Percentiles rank a stretch among this genome's conserved stretches.
Evolutionary conservation across 257 asterid genomes (phyloP).

Genomic region (Gardenia jasminoides): DNA sequence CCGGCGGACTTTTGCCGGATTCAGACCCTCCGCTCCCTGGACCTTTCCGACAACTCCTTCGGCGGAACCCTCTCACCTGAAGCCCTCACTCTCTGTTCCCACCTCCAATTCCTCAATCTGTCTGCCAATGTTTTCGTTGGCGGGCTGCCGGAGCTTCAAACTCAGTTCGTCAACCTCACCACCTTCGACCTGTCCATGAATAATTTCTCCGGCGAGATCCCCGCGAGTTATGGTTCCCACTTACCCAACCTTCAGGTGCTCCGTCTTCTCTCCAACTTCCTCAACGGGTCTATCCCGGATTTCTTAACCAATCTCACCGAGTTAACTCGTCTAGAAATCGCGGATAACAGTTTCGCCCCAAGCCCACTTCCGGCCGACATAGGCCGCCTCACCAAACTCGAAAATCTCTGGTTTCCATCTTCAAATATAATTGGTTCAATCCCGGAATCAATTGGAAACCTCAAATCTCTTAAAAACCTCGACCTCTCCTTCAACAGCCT

Average conservation of each 20-base stretch:
- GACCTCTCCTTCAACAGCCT: conserved; percentile 58
- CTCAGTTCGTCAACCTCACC: conserved; percentile 44
- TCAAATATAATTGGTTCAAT: conserved; percentile 52
- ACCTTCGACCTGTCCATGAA: conserved; percentile 47
- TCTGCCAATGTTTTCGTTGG: conserved; percentile 63
- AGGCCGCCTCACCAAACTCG: conserved; percentile 61
- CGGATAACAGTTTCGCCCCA: conserved; percentile 45
- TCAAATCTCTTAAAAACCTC: conserved; percentile 40
- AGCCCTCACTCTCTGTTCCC: conserved; percentile 55
- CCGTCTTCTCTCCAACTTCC: conserved; percentile 42
- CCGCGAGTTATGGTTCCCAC: conserved; percentile 46
- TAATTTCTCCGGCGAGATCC: conserved; percentile 71
- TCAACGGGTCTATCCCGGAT: conserved; percentile 71
- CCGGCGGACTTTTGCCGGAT: conserved; percentile 79
- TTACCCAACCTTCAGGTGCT: conserved; percentile 50
- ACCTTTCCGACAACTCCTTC: conserved; percentile 47
- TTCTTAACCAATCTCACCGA: conserved; percentile 54
- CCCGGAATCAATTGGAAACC: conserved; percentile 59
- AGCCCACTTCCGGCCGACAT: conserved; percentile 54
- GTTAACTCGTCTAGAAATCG: conserved; percentile 50
- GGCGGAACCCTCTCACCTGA: conserved; percentile 41
- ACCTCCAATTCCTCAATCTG: conserved; percentile 41
- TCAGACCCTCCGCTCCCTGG: conserved; percentile 46
- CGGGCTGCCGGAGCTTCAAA: conserved; percentile 45
- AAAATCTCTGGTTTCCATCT: conserved; percentile 30